Evolutionary conservation across 2,329 filamentous ascomycete genomes (phyloP), one percentile per base, ranked within the genome.

Genomic region (Arthrobotrys sinensis): DNA sequence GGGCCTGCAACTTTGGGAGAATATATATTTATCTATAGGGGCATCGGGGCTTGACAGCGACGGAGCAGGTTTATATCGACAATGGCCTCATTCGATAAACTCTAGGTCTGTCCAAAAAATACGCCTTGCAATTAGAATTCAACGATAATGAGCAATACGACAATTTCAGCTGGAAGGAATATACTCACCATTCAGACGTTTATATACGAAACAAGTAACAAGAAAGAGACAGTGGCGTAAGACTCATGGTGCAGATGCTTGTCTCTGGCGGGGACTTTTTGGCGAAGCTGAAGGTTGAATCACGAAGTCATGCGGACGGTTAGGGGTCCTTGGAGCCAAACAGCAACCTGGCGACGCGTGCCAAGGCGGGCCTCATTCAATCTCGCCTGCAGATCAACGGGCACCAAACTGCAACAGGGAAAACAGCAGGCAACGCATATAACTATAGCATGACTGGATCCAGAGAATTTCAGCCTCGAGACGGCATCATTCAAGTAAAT

Each of bases 221-320:
- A 60, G 24, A 43, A 11, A 5, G 55, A 43, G 36, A 60, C 12
- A 8, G 11, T 43, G 8, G 24, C 19, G 55, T 40, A 60, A 60
- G 55, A 60, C 55, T 60, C 55, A 60, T 60, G 34, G 34, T 28
- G 11, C 2, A 8, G 52, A 57, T 57, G 52, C 53, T 10, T 43
- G 16, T 60, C 34, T 40, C 43, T 60, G 34, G 36, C 55, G 36
- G 55, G 4, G 32, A 43, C 55, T 43, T 60, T 24, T 40, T 40
- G 53, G 34, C 24, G 50, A 53, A 53, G 50, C 14, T 3, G 34
- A 60, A 24, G 16, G n/a, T 40, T 43, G 53, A 60, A 60, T 60
- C 34, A 60, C 53, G 53, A 60, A 60, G 53, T 60, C 53, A 60
- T 60, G 53, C 53, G 53, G 53, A 21, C 16, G 52, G 28, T 60